Evolutionary conservation across 1,284 basidiomycete genomes (phyloP).

Genomic region (Trichosporon faecale): DNA sequence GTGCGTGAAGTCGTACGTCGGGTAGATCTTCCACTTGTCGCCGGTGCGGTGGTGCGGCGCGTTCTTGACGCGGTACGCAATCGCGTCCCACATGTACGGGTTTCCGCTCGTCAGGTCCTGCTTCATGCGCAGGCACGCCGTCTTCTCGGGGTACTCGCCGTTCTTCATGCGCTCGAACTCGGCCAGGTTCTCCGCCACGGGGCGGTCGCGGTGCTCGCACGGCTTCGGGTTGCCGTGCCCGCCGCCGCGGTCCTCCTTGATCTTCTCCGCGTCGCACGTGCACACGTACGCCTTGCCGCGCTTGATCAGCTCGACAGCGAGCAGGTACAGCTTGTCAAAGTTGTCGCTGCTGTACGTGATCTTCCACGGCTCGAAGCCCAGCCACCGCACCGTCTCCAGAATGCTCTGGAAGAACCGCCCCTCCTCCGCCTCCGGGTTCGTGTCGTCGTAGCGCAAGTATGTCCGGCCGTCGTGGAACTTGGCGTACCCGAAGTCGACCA

Average conservation of each 20-base stretch:
- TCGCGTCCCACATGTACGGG: slow-evolving; percentile 99
- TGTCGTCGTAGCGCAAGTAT: slow-evolving; percentile 93
- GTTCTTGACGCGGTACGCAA: slow-evolving; percentile 90
- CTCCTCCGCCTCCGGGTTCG: slow-evolving; percentile 98
- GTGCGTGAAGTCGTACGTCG: slow-evolving; percentile 99
- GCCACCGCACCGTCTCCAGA: slow-evolving; percentile 90
- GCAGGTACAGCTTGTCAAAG: slow-evolving; percentile 81
- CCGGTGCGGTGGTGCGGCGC: slow-evolving; percentile 91
- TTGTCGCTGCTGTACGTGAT: slow-evolving; percentile 99
- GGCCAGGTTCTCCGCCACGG: slow-evolving; percentile 74
- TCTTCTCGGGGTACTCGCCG: slow-evolving; percentile 83
- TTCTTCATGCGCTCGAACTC: slow-evolving; percentile 94
- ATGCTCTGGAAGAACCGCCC: slow-evolving; percentile 94
- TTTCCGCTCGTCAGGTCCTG: slow-evolving; percentile 90
- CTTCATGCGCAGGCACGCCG: slow-evolving; percentile 95
- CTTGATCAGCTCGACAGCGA: slow-evolving; percentile 87
- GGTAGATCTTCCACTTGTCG: slow-evolving; percentile 75
- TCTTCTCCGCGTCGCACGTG: slow-evolving; percentile 92
- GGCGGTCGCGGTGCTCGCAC: slow-evolving; percentile 81
- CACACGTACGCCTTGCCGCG: slow-evolving; percentile 93
- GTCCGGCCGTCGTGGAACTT: slow-evolving; percentile 85
- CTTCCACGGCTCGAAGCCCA: slow-evolving; percentile 97
- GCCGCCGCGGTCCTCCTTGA: slow-evolving; percentile 78
- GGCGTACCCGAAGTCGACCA: slow-evolving; percentile 97
- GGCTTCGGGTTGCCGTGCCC: slow-evolving; percentile 78